phyloP scores from a whole-genome alignment of 148 eudicot species.

The Rhododendron ferrugineum region DNA sequence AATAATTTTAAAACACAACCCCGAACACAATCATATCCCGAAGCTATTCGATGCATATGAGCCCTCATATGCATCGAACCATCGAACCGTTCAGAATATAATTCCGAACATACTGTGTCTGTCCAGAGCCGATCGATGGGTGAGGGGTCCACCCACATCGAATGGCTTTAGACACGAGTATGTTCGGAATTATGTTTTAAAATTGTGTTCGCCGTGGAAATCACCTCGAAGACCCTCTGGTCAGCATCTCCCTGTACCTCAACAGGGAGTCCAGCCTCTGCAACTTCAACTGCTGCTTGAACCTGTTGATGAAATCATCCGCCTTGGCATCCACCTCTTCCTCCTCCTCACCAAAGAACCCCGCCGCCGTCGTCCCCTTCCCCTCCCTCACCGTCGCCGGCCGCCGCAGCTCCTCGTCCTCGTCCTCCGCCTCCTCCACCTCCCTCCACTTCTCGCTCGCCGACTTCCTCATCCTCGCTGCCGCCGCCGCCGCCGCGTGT shows the following conservation, averaged over 20 bases:
- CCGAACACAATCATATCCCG: no score
- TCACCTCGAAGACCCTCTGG: constrained; percentile 21
- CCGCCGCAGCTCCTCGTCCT: constrained; percentile 14
- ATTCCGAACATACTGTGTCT: no score
- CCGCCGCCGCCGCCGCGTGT: not conserved
- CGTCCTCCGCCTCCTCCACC: constrained; percentile 7
- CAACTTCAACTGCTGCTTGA: constrained; percentile 70
- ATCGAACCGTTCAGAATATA: no score
- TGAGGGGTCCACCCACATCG: no score
- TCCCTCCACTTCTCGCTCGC: constrained; percentile 19
- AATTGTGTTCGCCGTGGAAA: not conserved
- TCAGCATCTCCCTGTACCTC: constrained; percentile 37
- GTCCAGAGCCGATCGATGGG: no score
- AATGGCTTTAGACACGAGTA: not conserved
- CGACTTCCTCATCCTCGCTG: constrained; percentile 32
- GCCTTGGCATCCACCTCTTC: constrained; percentile 64
- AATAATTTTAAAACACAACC: no score
- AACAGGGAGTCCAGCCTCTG: constrained; percentile 66
- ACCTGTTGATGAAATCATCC: constrained; percentile 63
- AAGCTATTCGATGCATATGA: not conserved
- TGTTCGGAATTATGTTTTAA: not conserved
- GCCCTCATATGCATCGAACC: not conserved
- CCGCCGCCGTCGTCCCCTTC: constrained; percentile 8
- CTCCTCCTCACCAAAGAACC: constrained; percentile 26
- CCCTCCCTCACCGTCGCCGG: constrained; percentile 21